Evolutionary conservation across 2,329 filamentous ascomycete genomes (phyloP).

Genomic region (Talaromyces sp.): DNA sequence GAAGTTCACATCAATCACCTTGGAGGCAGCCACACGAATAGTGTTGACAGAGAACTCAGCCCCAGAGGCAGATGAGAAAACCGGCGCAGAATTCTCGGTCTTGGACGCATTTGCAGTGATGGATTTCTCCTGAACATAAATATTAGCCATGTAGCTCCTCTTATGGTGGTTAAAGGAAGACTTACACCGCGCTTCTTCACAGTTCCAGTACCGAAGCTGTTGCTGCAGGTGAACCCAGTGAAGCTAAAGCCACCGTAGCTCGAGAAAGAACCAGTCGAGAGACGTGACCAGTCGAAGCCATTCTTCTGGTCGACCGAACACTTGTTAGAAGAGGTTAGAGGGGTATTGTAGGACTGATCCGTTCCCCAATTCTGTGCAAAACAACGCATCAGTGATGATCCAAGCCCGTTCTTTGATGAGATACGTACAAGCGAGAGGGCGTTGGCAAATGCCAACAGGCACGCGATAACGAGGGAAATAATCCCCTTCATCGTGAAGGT

Average conservation of each 20-base stretch:
- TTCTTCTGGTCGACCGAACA: constrained; percentile 70
- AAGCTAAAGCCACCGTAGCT: constrained; percentile 74
- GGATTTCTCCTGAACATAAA: constrained; percentile 53
- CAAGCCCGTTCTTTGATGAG: constrained; percentile 4
- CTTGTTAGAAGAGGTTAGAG: constrained; percentile 73
- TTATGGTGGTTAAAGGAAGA: neutral
- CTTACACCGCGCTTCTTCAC: neutral
- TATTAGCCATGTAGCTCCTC: constrained; percentile 6
- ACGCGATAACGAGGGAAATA: constrained; percentile 29
- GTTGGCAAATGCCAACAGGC: constrained; percentile 52
- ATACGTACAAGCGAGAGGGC: constrained; percentile 39
- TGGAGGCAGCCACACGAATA: constrained; percentile 73
- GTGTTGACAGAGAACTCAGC: constrained; percentile 72
- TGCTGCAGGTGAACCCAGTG: constrained; percentile 70
- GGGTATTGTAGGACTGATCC: constrained; percentile 61
- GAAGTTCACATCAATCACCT: constrained; percentile 80
- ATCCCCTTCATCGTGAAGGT: constrained; percentile 32
- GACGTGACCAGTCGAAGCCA: constrained; percentile 73
- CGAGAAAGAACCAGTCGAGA: constrained; percentile 63
- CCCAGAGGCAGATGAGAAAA: constrained; percentile 59
- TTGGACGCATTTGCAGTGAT: constrained; percentile 53
- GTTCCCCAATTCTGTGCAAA: neutral
- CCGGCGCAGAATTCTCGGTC: constrained; percentile 56
- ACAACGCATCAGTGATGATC: neutral
- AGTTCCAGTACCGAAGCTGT: no score